Percentiles rank a stretch among this genome's conserved stretches.
Conservation (phyloP, 805 yeast genomes). For the Candida loeiensis region DNA sequence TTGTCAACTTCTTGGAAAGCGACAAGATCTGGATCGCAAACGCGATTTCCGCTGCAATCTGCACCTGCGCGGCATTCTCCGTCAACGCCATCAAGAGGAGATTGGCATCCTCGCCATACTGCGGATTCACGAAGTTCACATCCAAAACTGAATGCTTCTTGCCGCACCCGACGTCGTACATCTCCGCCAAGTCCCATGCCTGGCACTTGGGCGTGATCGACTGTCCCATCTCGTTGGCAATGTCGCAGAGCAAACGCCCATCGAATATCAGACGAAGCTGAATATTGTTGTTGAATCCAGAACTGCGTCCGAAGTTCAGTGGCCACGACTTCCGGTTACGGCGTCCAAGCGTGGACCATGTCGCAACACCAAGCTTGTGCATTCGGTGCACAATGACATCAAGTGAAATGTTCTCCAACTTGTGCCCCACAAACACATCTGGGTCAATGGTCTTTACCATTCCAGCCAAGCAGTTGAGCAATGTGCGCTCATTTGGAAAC, state of each 20-base stretch:
- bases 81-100: constrained; percentile 65
- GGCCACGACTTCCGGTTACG: constrained; percentile 77
- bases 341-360: constrained; percentile 84
- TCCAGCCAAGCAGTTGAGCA: constrained; percentile 73
- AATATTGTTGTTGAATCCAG: constrained; percentile 46
- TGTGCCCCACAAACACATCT: constrained; percentile 86
- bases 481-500: constrained; percentile 69
- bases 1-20: constrained; percentile 85
- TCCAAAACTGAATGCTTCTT: constrained; percentile 61
- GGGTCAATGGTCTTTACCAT: constrained; percentile 76
- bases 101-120: constrained; percentile 62
- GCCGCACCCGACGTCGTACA: constrained; percentile 78
- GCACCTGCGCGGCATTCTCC: constrained; percentile 65
- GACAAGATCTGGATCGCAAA: constrained; percentile 82
- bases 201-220: constrained; percentile 89
- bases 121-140: constrained; percentile 65
- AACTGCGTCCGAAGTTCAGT: constrained; percentile 56
- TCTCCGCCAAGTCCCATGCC: constrained; percentile 90
- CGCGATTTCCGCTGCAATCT: constrained; percentile 73
- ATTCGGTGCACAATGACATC: constrained; percentile 81
- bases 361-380: constrained; percentile 65
- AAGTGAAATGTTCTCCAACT: constrained; percentile 71
- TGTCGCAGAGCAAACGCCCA: constrained; percentile 88
- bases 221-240: constrained; percentile 92
- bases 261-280: constrained; percentile 67